Base-by-base conservation (phyloP, 345 rosid species). In the Carallia pectinifolia region DNA sequence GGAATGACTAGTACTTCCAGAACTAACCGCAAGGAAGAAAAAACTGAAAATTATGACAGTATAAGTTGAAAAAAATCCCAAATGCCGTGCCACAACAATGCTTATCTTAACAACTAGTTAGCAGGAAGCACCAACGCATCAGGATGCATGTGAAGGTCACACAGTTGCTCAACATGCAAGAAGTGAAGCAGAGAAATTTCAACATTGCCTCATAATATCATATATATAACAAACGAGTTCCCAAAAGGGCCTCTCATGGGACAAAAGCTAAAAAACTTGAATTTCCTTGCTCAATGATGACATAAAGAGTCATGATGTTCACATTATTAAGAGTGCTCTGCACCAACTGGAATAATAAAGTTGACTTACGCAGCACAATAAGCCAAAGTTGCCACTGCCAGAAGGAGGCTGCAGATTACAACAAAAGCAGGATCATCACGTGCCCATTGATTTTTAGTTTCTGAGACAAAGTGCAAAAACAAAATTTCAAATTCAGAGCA, bases 361-460 rank as follows among this genome's bases (percentile, higher is more conserved):
- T 70, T 66, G 64, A 85, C 97, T 96, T 89, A 92, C 98, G 98
- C 94, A 7, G 88, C 99, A 84, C 99, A 90, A 76, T 90, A 96
- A 53, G 99, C 96, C 73, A 89, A 67, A 58, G 97, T 79, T 76
- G 99, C 87, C 65, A 89, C 89, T 66, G 70, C 83, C 79, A 96
- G 81, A 83, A 92, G 91, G 66, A 96, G 81, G 79, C 90, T 85
- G 88, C 94, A 92, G 81, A 92, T 92, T 69, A 92, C 99, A 77
- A 90, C 81, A 88, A 96, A 96, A 48, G 99, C 99, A 70, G 99
- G 99, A 80, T 96, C 99, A 31, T 96, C 99, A 66, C 99, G 98
- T 66, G 99, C 99, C 99, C 99, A 96, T 78, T 96, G 99, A 82
- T 95, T 96, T 82, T 96, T 96, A 71, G 99, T 96, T 90, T 96